Base-by-base conservation (phyloP, 1,139 yeast species). In the Saccharomycopsis crataegensis region DNA sequence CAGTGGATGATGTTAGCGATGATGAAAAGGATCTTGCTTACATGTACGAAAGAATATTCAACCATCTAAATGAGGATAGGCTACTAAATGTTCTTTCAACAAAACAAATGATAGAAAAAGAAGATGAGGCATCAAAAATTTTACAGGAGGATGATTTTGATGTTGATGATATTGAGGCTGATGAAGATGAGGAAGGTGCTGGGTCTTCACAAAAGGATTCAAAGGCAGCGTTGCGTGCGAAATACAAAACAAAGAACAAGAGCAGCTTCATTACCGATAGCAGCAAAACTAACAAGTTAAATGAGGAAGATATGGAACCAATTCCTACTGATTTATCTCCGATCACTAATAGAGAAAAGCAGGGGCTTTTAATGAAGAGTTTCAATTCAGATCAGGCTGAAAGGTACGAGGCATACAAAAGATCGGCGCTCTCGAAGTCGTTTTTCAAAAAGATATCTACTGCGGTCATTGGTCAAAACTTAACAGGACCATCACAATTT, bases 401-500 rank as follows among this genome's bases (percentile, higher is more conserved):
- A 12, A 38, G 58, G 16, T 56, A 51, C 37, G 57, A 51, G 11
- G 53, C 53, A 7, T 56, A 56, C 41, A 54, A 54, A 37, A 49
- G 57, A 48, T 49, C 58, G 8, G 16, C 55, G 6, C 42, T 54
- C 9, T 46, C 53, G 1, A 50, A 50, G 36, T 37, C 50, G n/a
- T 54, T 50, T 33, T 37, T 54, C 12, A 56, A 56, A 40, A 56
- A 56, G 32, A 56, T 56, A 40, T 40, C 55, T 4, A 43, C 48
- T 4, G 14, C 50, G n/a, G 41, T 56, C 8, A 28, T 56, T 12
- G 53, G 52, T 9, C 58, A 53, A 34, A 54, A 51, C 38, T 34
- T 56, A 5, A 51, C 58, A 6, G 51, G 46, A 6, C 48, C 49
- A 17, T 44, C 52, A 8, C 55, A 48, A 33, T 49, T 44, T 40